Base-by-base conservation (phyloP, 768 basidiomycete genomes). In the Dacryopinax spathularia region DNA sequence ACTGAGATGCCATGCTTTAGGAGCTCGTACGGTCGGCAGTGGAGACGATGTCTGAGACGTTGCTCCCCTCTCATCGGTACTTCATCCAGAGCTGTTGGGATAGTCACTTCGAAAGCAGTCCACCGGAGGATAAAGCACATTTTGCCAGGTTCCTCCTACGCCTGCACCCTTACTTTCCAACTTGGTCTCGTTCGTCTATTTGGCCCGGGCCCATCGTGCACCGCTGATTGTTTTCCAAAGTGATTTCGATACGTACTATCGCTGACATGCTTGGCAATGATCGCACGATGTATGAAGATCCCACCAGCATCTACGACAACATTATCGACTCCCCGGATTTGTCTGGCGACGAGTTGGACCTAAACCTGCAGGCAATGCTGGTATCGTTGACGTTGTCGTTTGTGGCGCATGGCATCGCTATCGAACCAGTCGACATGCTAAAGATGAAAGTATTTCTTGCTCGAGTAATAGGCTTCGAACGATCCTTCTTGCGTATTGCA, bases 31-130 rank as follows among this genome's bases (percentile, higher is more conserved):
- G 87, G 44, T 69, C 82, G 6, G 76, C 82, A 1, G 81, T 79
- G 0, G 81, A 83, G 64, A 80, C 82, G 2, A 82, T 82, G 72
- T 77, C 81, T 1, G 78, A 80, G 64, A 82, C 82, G 16, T 74
- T 90, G 20, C 78, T 87, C 18, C 82, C 85, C 5, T 77, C 82
- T 27, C 88, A 89, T 72, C 75, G 85, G 60, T 78, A 84, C 15
- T 79, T 81, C 15, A 86, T 89, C 15, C 77, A 85, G 7, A 73
- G 75, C 18, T 89, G 85, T 68, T 89, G 85, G 84, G 79, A 82
- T 62, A 85, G 87, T 67, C 77, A 80, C 5, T 69, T 89, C 29
- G 69, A 75, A 7, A 84, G 80, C 62, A 76, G 81, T 3, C 80
- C 85, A 1, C 76, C 84, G 13, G 65, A 75, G 0, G 86, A 87